Conservation (phyloP, 768 basidiomycete species). For the Clitopilus passeckerianus region DNA sequence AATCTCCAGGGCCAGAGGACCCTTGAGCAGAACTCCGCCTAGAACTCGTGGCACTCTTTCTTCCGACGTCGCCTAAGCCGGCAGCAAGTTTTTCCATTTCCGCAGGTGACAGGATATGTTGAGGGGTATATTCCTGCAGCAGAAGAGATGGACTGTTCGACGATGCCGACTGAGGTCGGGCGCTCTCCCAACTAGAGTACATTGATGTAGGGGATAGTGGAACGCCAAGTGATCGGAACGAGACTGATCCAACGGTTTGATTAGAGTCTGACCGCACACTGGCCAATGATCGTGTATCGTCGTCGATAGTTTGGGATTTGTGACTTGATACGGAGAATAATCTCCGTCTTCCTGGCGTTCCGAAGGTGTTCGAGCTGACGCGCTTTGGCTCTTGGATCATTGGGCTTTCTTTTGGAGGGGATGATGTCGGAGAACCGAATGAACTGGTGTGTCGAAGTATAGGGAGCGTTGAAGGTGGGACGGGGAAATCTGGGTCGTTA, state of each 20-base stretch:
- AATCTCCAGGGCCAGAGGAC: background rate
- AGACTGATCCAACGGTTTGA: slow-evolving; percentile 13
- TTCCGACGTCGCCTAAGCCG: slow-evolving; percentile 27
- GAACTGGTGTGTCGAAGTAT: slow-evolving; percentile 25
- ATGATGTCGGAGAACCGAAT: slow-evolving; percentile 19
- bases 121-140: slow-evolving; percentile 47
- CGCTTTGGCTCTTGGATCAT: background rate
- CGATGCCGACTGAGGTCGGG: slow-evolving; percentile 26
- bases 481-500: slow-evolving; percentile 48
- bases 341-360: slow-evolving; percentile 40
- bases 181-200: slow-evolving; percentile 42
- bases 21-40: background rate
- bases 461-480: slow-evolving; percentile 45
- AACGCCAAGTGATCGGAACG: slow-evolving; percentile 19
- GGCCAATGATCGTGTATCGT: slow-evolving; percentile 52
- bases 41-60: slow-evolving; percentile 1
- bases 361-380: background rate
- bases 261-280: slow-evolving; percentile 45
- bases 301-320: slow-evolving; percentile 42
- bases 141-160: slow-evolving; percentile 24
- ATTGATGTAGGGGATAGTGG: slow-evolving; percentile 23
- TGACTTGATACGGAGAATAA: slow-evolving; percentile 59
- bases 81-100: slow-evolving; percentile 61
- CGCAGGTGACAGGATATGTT: slow-evolving; percentile 64
- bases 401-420: slow-evolving; percentile 12